These are phyloP conservation scores for Termitomyces sp. DNA, from an alignment of 768 basidiomycete genomes.

Conservation along the genomic window DNA sequence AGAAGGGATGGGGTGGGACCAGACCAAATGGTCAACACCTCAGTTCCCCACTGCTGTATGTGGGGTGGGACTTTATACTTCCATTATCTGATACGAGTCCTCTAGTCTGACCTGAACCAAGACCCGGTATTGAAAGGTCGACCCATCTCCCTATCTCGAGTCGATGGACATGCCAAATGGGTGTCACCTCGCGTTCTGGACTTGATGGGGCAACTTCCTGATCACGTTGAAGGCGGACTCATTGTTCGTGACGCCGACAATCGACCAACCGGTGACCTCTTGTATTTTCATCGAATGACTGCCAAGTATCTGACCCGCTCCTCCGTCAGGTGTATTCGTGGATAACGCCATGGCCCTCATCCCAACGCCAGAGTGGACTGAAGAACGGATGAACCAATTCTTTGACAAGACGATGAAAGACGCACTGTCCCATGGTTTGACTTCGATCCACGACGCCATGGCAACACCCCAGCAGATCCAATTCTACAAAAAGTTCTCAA, in stretches of 20 bases:
- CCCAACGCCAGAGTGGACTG: constrained; percentile 60
- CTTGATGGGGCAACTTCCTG: constrained; percentile 59
- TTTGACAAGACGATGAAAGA: constrained; percentile 65
- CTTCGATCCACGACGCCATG: constrained; percentile 83
- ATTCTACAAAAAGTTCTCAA: constrained; percentile 60
- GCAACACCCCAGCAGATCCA: constrained; percentile 48
- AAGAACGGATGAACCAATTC: constrained; percentile 55
- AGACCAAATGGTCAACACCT: constrained; percentile 68
- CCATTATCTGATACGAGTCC: not conserved
- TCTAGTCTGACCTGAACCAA: constrained; percentile 67
- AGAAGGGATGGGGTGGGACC: constrained; percentile 91
- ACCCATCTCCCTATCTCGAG: constrained; percentile 69
- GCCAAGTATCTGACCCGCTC: not conserved
- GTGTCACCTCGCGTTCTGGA: constrained; percentile 74
- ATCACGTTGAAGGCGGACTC: constrained; percentile 67
- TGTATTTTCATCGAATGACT: not conserved
- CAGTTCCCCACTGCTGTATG: constrained; percentile 74
- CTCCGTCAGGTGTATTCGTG: constrained; percentile 61
- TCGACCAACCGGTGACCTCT: constrained; percentile 59
- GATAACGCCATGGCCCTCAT: constrained; percentile 88
- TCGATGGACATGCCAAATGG: constrained; percentile 89
- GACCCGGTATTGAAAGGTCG: constrained; percentile 68
- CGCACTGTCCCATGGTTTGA: constrained; percentile 78
- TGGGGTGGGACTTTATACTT: constrained; percentile 12
- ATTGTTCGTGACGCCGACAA: constrained; percentile 65